Base-by-base conservation (phyloP, 2,329 filamentous ascomycete genomes). In the Curvularia eragrostidis region DNA sequence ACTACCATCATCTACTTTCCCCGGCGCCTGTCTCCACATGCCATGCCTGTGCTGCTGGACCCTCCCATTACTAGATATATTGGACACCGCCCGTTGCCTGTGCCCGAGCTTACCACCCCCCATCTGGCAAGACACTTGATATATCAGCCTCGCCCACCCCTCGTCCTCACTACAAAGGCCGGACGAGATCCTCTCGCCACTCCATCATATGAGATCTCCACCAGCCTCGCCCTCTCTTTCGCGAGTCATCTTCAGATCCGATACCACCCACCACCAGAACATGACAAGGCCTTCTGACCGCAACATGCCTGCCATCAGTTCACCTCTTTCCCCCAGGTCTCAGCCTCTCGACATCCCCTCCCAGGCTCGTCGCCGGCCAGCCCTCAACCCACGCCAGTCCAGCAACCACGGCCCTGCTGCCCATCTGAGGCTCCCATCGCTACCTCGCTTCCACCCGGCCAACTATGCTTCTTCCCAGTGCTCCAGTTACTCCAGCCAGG, bases 391-490 rank as follows among this genome's bases (percentile, higher is more conserved):
- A 54, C 75, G 71, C 48, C 74, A 75, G 46, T 73, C 74, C 13
- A 75, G 74, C 43, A 67, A 58, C 56, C 70, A 71, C 41, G 71
- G 72, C 48, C 74, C 72, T 28, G 67, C 73, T 48, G 71, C 68
- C 26, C 74, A 76, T 24, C 71, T 83, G 34, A 78, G 79, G 54
- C 71, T 84, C 13, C 80, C 81, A n/a, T 78, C 78, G 1, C 74
- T 84, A 39, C 82, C 82, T 43, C 78, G 80, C 56, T 84, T 82
- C 74, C 82, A 84, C 58, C 82, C 82, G 6, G 81, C 82, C 61
- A 83, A 83, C 70, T 84, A 79, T 65, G 77, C 79, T 9, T 71
- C 71, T 0, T 78, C 77, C 34, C 64, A 75, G 46, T 69, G 71
- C 44, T 75, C 75, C 13, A 81, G 77, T 50, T 55, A 66, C 43